These are phyloP conservation scores for Neurospora hispaniola DNA, from an alignment of 495 filamentous ascomycete species.

Conservation along the genomic window DNA sequence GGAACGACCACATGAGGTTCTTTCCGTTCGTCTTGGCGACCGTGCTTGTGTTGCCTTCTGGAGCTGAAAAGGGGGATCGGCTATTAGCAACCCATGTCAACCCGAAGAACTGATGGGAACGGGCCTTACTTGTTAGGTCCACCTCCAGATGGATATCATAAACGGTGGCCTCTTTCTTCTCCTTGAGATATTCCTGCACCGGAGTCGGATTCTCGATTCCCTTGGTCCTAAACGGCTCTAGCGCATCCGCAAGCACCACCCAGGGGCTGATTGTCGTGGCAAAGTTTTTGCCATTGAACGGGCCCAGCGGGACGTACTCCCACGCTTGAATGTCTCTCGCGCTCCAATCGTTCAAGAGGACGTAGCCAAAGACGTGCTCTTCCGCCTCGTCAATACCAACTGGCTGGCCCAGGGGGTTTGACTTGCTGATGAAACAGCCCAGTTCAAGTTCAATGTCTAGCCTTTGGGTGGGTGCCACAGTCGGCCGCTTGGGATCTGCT, in stretches of 20 bases:
- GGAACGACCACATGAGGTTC: slow-evolving; percentile 82
- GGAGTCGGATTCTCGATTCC: slow-evolving; percentile 53
- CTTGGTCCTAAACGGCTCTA: slow-evolving; percentile 52
- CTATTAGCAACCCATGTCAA: not conserved
- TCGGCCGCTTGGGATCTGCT: slow-evolving; percentile 46
- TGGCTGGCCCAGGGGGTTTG: slow-evolving; percentile 54
- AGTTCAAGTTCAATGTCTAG: slow-evolving; percentile 87
- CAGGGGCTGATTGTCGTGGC: slow-evolving; percentile 81
- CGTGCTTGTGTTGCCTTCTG: slow-evolving; percentile 51
- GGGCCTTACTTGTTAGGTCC: slow-evolving; percentile 51
- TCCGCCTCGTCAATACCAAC: slow-evolving; percentile 54
- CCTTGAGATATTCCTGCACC: slow-evolving; percentile 59
- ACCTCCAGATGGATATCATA: slow-evolving; percentile 71
- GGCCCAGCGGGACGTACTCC: slow-evolving; percentile 80
- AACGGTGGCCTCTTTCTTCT: slow-evolving; percentile 49
- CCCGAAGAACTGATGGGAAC: not conserved
- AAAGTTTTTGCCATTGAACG: slow-evolving; percentile 91
- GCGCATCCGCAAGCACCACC: slow-evolving; percentile 77
- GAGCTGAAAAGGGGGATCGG: slow-evolving; percentile 27
- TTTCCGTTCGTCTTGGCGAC: slow-evolving; percentile 53
- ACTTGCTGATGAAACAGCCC: slow-evolving; percentile 64
- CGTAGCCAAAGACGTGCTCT: slow-evolving; percentile 74
- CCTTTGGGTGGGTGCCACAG: slow-evolving; percentile 50
- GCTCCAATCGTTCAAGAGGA: slow-evolving; percentile 92
- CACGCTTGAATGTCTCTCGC: slow-evolving; percentile 83